Percentiles rank a stretch among this genome's conserved stretches.
Conservation (phyloP, 768 basidiomycete genomes). For the Lentinula detonsa region DNA sequence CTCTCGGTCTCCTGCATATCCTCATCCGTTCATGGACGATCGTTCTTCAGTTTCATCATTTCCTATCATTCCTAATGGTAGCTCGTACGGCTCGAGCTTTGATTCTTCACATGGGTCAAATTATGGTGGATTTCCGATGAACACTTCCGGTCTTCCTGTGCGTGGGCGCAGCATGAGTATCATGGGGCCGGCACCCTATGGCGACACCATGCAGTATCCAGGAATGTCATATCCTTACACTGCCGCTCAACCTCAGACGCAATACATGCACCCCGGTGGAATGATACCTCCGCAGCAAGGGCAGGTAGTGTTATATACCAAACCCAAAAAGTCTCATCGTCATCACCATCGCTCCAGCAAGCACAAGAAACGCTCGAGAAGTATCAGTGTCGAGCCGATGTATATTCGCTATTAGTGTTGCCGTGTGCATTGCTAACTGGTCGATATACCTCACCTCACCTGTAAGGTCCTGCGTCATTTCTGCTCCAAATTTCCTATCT, state of each 20-base stretch:
- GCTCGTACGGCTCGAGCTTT: background rate
- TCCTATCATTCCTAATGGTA: background rate
- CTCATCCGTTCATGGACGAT: background rate
- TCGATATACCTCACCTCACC: too few species aligned
- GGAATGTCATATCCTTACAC: conserved; percentile 11
- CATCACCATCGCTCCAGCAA: conserved; percentile 17
- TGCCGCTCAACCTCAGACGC: conserved; percentile 9
- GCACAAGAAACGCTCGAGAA: conserved; percentile 21
- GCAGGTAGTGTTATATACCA: conserved; percentile 24
- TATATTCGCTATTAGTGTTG: background rate
- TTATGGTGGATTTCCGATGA: background rate
- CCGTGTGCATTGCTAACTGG: background rate
- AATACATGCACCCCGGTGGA: conserved; percentile 10
- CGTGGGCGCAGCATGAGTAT: conserved; percentile 6
- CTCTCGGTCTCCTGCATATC: conserved; percentile 17
- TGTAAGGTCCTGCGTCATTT: background rate
- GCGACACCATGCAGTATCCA: conserved; percentile 15
- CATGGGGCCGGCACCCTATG: background rate
- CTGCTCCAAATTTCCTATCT: background rate
- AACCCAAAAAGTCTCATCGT: conserved; percentile 20
- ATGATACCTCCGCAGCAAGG: conserved; percentile 15
- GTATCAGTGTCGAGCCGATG: conserved; percentile 12
- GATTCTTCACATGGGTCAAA: background rate
- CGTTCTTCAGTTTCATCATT: conserved; percentile 10
- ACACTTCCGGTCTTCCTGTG: background rate